phyloP scores from a whole-genome alignment of 2,329 filamentous ascomycete species.

The Venturia aucupariae region DNA sequence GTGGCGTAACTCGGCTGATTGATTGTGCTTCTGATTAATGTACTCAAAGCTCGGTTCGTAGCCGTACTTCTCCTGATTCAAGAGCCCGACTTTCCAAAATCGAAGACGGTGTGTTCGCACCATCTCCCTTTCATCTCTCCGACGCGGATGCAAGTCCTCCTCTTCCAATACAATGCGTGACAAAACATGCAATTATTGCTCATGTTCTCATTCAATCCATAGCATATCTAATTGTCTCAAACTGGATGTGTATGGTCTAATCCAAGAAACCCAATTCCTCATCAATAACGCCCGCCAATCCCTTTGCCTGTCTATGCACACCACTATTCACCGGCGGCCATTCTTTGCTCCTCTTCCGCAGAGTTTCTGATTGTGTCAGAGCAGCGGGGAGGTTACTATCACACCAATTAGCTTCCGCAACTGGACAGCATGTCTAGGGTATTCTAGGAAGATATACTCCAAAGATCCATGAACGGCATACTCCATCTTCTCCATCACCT shows the following conservation, averaged over 20 bases:
- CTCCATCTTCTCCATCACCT: slow-evolving; percentile 61
- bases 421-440: neutral
- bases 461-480: slow-evolving; percentile 67
- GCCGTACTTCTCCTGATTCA: neutral
- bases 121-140: neutral
- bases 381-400: slow-evolving; percentile 38
- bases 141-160: neutral
- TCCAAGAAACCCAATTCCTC: slow-evolving; percentile 41
- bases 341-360: slow-evolving; percentile 32
- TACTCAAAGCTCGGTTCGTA: neutral
- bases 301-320: slow-evolving; percentile 32
- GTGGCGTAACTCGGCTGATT: too few relatives aligned
- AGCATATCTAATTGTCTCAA: neutral
- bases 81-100: neutral
- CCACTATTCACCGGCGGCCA: slow-evolving; percentile 44
- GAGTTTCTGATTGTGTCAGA: slow-evolving; percentile 39
- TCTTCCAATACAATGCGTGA: neutral
- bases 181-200: neutral
- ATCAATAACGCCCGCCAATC: slow-evolving; percentile 43
- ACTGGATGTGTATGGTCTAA: neutral
- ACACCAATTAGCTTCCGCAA: neutral
- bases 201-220: too few relatives aligned
- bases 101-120: neutral
- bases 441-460: slow-evolving; percentile 38
- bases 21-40: neutral